Evolutionary conservation across 108 stramenopile species (phyloP).

Genomic region (Chaetoceros tenuissimus): DNA sequence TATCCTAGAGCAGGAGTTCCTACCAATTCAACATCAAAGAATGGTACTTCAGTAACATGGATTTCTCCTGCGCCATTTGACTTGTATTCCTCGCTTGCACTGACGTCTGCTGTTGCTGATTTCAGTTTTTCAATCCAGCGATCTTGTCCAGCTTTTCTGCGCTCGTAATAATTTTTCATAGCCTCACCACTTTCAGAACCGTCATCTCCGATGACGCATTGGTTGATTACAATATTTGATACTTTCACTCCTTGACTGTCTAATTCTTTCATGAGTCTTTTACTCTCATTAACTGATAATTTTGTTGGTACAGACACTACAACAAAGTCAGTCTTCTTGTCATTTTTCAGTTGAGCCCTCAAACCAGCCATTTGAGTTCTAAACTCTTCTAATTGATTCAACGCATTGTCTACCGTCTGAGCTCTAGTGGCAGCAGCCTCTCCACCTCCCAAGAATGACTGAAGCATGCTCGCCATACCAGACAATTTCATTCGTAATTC

Average conservation of each 20-base stretch:
- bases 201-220: constrained; percentile 48
- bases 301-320: constrained; percentile 92
- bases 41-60: constrained; percentile 57
- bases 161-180: constrained; percentile 58
- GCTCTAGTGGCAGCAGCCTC: constrained; percentile 34
- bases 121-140: constrained; percentile 65
- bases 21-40: constrained; percentile 79
- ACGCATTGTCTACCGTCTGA: constrained; percentile 60
- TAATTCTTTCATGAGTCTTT: constrained; percentile 64
- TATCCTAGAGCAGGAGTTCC: constrained; percentile 74
- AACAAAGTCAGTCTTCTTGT: constrained; percentile 53
- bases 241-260: constrained; percentile 55
- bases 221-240: constrained; percentile 73
- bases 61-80: constrained; percentile 44
- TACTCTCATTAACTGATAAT: constrained; percentile 69
- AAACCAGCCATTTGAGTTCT: constrained; percentile 46
- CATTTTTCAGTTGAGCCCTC: constrained; percentile 36
- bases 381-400: constrained; percentile 59
- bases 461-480: constrained; percentile 55
- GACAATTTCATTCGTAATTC: constrained; percentile 62
- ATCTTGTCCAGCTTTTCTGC: constrained; percentile 55
- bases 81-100: constrained; percentile 47
- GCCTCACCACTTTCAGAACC: constrained; percentile 23
- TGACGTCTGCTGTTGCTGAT: constrained; percentile 52
- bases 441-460: constrained; percentile 57